Conservation (phyloP, 176 grass and related monocot genomes). For the Eleusine indica region DNA sequence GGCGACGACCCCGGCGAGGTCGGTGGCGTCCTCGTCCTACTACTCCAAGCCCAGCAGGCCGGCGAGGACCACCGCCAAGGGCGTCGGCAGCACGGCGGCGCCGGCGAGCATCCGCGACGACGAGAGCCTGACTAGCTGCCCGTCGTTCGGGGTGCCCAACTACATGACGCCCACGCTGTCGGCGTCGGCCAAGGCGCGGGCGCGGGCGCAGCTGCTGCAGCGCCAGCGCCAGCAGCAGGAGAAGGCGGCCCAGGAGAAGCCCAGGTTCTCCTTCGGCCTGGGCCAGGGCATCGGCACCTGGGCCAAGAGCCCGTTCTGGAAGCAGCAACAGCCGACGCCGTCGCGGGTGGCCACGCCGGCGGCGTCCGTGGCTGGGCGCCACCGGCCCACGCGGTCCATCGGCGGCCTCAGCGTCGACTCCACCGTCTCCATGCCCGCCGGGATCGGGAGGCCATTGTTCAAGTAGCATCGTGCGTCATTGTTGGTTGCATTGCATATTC, state of each 20-base stretch:
- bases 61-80: background rate
- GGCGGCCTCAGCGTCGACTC: conserved; percentile 84
- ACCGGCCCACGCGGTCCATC: conserved; percentile 66
- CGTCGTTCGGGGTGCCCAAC: conserved; percentile 72
- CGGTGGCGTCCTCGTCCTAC: conserved; percentile 42
- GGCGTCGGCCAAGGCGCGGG: conserved; percentile 77
- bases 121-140: conserved; percentile 92
- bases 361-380: conserved; percentile 53
- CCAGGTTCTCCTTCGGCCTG: conserved; percentile 65
- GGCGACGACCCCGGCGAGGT: conserved; percentile 49
- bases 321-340: conserved; percentile 26
- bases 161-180: conserved; percentile 94
- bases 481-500: background rate
- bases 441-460: conserved; percentile 54
- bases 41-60: conserved; percentile 33
- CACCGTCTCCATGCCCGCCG: conserved; percentile 71
- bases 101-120: conserved; percentile 59
- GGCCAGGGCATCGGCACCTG: conserved; percentile 64
- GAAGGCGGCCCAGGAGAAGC: conserved; percentile 59
- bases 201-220: conserved; percentile 34
- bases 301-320: conserved; percentile 75
- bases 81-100: conserved; percentile 4
- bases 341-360: conserved; percentile 45
- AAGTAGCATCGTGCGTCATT: conserved; percentile 37
- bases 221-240: conserved; percentile 34